Conservation (phyloP, 768 basidiomycete genomes). For the Panellus pusillus region DNA sequence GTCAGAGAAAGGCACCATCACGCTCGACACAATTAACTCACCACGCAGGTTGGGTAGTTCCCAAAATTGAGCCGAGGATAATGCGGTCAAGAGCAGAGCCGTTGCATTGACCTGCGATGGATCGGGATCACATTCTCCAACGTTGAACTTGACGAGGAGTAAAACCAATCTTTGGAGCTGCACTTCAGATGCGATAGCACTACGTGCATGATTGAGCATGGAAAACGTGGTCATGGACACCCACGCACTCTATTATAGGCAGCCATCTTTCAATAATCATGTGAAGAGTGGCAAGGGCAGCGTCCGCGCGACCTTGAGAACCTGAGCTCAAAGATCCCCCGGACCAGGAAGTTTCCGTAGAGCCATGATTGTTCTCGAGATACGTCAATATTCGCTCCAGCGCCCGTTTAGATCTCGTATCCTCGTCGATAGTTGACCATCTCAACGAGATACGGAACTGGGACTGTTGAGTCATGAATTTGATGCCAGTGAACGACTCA, state of each 20-base stretch:
- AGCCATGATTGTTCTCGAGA: conserved; percentile 30
- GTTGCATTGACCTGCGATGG: conserved; percentile 12
- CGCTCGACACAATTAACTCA: conserved; percentile 30
- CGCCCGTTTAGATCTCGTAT: conserved; percentile 20
- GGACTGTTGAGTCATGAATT: conserved; percentile 13
- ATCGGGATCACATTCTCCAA: conserved; percentile 21
- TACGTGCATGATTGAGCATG: conserved; percentile 22
- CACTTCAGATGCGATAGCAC: conserved; percentile 41
- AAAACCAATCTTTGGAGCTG: conserved; percentile 42
- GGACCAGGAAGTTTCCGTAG: conserved; percentile 40
- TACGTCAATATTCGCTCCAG: conserved; percentile 33
- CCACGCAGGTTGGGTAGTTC: conserved; percentile 63
- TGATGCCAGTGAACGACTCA: conserved; percentile 28
- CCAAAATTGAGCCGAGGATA: conserved; percentile 73
- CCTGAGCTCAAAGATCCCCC: conserved; percentile 41
- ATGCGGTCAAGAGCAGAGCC: conserved; percentile 31
- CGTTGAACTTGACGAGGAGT: conserved; percentile 34
- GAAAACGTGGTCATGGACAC: not conserved
- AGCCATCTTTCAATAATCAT: conserved; percentile 66
- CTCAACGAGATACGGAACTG: conserved; percentile 42
- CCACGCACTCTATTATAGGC: conserved; percentile 65
- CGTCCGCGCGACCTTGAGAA: conserved; percentile 32
- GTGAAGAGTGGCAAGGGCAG: conserved; percentile 52
- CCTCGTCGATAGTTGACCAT: conserved; percentile 26
- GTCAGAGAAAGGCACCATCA: not conserved